phyloP scores from a whole-genome alignment of 805 yeast species.

The Isabelozyma rhagii region DNA sequence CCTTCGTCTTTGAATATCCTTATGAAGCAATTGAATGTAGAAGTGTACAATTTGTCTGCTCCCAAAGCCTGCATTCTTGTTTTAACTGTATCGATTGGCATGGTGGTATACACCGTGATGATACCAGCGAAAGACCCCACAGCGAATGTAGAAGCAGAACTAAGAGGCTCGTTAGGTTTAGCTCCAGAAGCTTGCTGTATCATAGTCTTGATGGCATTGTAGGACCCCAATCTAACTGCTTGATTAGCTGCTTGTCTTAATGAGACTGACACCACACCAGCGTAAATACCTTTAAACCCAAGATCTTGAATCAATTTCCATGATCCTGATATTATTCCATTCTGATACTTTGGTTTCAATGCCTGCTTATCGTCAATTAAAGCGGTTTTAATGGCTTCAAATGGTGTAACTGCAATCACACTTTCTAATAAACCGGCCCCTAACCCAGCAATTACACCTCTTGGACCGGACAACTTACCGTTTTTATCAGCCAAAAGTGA shows the following conservation, averaged over 20 bases:
- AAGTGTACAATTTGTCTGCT: constrained; percentile 63
- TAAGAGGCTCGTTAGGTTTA: constrained; percentile 69
- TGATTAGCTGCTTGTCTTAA: constrained; percentile 94
- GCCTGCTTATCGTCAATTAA: constrained; percentile 89
- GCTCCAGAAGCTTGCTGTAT: constrained; percentile 68
- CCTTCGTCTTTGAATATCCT: constrained; percentile 86
- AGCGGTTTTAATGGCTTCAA: constrained; percentile 94
- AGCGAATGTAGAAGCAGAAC: constrained; percentile 75
- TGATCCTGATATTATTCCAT: constrained; percentile 60
- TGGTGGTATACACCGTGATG: constrained; percentile 85
- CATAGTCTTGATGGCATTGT: constrained; percentile 78
- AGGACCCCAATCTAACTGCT: constrained; percentile 91
- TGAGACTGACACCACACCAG: constrained; percentile 90
- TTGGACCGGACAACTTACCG: constrained; percentile 83
- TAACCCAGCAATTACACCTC: constrained; percentile 95
- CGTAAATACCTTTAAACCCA: constrained; percentile 80
- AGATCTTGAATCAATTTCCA: constrained; percentile 65
- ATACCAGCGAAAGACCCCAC: constrained; percentile 91
- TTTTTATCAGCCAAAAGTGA: constrained; percentile 71
- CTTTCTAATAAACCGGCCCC: constrained; percentile 96
- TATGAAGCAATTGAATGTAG: constrained; percentile 79
- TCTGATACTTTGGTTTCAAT: constrained; percentile 71
- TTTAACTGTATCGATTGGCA: constrained; percentile 95
- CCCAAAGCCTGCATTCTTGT: constrained; percentile 96
- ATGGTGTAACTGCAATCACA: constrained; percentile 92